phyloP scores from a whole-genome alignment of 192 early-diverging fungal genomes.

The Spizellomyces punctatus region DNA sequence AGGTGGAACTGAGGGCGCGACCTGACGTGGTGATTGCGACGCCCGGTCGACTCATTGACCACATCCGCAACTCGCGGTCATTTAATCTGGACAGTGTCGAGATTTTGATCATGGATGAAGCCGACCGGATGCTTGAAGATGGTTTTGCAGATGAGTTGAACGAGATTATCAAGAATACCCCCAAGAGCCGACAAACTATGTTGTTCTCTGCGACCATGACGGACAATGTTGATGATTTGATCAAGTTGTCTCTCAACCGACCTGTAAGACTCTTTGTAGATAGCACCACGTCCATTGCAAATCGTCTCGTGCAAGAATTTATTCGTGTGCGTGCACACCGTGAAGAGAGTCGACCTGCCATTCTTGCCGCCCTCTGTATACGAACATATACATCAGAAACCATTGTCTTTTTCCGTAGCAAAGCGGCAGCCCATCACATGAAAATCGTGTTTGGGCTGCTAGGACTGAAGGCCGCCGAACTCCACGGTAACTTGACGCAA shows the following conservation, averaged over 20 bases:
- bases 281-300: slow-evolving; percentile 72
- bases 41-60: slow-evolving; percentile 97
- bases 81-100: slow-evolving; percentile 89
- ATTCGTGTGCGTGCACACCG: slow-evolving; percentile 84
- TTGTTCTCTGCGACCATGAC: slow-evolving; percentile 99
- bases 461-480: slow-evolving; percentile 83
- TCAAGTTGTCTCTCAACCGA: slow-evolving; percentile 86
- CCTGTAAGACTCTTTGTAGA: slow-evolving; percentile 93
- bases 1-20: slow-evolving; percentile 77
- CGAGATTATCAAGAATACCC: slow-evolving; percentile 90
- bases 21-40: slow-evolving; percentile 98
- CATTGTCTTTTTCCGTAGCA: slow-evolving; percentile 94
- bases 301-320: slow-evolving; percentile 90
- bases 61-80: slow-evolving; percentile 87
- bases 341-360: slow-evolving; percentile 84
- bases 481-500: slow-evolving; percentile 96
- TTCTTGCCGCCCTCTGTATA: slow-evolving; percentile 83
- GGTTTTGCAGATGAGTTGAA: slow-evolving; percentile 95
- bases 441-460: slow-evolving; percentile 92
- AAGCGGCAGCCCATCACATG: slow-evolving; percentile 97
- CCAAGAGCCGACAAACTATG: slow-evolving; percentile 93
- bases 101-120: slow-evolving; percentile 98
- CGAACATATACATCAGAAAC: slow-evolving; percentile 75
- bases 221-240: slow-evolving; percentile 91
- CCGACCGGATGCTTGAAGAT: slow-evolving; percentile 96